These are phyloP conservation scores for Calonectria crousiana DNA, from an alignment of 2,329 filamentous ascomycete species.

Conservation along the genomic window DNA sequence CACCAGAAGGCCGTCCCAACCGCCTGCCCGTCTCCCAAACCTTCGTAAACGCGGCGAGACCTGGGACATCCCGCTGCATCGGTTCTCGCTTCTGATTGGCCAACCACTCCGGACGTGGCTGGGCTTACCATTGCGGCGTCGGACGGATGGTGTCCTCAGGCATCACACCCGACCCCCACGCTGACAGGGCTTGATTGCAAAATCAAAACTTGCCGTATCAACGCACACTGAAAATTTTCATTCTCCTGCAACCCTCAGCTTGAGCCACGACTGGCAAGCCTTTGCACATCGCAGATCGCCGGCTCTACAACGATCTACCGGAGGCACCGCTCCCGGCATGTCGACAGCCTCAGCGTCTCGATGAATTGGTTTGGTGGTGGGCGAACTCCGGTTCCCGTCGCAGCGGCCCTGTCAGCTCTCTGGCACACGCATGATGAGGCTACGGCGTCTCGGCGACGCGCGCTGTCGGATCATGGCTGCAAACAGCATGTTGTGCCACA, in stretches of 20 bases:
- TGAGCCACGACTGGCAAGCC: conserved; percentile 32
- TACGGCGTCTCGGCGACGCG: conserved; percentile 16
- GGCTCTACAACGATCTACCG: conserved; percentile 15
- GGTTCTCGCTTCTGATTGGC: conserved; percentile 14
- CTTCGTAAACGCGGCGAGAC: neutral
- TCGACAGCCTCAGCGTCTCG: neutral
- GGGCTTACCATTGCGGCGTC: conserved; percentile 28
- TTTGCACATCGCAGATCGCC: conserved; percentile 37
- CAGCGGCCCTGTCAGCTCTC: neutral
- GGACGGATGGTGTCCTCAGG: conserved; percentile 18
- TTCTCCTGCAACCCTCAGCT: conserved; percentile 39
- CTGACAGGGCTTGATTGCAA: conserved; percentile 45
- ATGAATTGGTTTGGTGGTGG: conserved; percentile 1
- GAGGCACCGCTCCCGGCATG: conserved; percentile 17
- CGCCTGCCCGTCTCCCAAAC: neutral
- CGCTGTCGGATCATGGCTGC: neutral
- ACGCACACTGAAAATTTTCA: conserved; percentile 30
- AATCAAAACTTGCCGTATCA: conserved; percentile 45
- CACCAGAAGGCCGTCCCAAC: conserved; percentile 6
- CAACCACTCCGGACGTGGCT: neutral
- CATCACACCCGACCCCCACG: conserved; percentile 40
- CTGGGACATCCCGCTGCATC: neutral
- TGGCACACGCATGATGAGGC: neutral
- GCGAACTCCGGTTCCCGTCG: neutral
- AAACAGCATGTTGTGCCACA: conserved; percentile 1